Evolutionary conservation across 768 basidiomycete genomes (phyloP).

Genomic region (Lactarius hatsudake): DNA sequence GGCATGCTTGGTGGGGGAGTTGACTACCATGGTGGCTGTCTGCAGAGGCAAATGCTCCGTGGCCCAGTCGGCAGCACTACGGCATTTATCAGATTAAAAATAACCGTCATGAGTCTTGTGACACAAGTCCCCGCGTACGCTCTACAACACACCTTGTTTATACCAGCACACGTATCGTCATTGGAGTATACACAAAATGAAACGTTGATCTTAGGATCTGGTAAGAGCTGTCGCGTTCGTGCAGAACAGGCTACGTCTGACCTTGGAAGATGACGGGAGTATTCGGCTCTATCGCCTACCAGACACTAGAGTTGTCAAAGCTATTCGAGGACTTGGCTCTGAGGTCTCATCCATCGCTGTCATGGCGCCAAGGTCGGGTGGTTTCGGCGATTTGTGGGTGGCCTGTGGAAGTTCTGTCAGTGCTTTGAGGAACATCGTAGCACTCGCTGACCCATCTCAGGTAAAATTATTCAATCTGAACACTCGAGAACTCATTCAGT

Average conservation of each 20-base stretch:
- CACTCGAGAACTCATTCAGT: constrained; percentile 52
- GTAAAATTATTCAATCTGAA: constrained; percentile 46
- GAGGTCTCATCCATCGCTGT: constrained; percentile 66
- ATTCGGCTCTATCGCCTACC: constrained; percentile 25
- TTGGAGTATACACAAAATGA: constrained; percentile 48
- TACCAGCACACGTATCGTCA: constrained; percentile 53
- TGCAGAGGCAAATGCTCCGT: not conserved
- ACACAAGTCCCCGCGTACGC: not conserved
- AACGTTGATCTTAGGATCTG: constrained; percentile 60
- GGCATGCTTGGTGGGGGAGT: constrained; percentile 37
- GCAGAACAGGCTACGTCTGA: constrained; percentile 34
- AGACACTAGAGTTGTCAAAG: constrained; percentile 21
- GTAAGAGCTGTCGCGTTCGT: constrained; percentile 35
- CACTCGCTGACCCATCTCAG: constrained; percentile 25
- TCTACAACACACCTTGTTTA: constrained; percentile 34
- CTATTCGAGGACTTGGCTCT: constrained; percentile 32
- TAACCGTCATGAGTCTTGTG: not conserved
- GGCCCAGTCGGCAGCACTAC: too few relatives aligned
- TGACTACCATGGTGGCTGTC: constrained; percentile 17
- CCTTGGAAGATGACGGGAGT: constrained; percentile 43
- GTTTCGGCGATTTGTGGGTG: constrained; percentile 57
- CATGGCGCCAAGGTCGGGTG: constrained; percentile 33
- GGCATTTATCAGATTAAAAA: not conserved
- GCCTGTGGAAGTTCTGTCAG: constrained; percentile 60
- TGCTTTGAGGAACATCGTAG: constrained; percentile 2